These are phyloP conservation scores for Venturia effusa DNA, from an alignment of 2,329 filamentous ascomycete genomes.

Conservation along the genomic window DNA sequence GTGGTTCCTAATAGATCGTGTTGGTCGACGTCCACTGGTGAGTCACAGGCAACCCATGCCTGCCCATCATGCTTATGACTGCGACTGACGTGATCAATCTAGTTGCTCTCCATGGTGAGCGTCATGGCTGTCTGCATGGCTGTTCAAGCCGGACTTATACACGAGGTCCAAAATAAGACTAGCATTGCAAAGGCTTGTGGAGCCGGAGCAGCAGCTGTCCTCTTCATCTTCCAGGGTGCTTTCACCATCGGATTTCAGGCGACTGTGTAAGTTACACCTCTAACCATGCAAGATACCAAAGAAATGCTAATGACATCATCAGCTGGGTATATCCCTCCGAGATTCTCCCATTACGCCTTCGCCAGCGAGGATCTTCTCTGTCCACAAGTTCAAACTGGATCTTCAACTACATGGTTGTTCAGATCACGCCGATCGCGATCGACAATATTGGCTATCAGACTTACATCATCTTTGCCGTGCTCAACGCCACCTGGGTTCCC, in stretches of 20 bases:
- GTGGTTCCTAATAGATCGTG: constrained; percentile 36
- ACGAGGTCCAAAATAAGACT: constrained; percentile 28
- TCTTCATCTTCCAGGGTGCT: constrained; percentile 43
- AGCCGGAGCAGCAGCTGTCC: constrained; percentile 36
- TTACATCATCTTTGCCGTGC: constrained; percentile 21
- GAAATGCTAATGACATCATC: neutral
- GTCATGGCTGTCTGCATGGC: constrained; percentile 32
- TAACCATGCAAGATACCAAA: neutral
- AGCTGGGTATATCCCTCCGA: constrained; percentile 7
- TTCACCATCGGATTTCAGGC: constrained; percentile 31
- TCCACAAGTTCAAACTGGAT: constrained; percentile 21
- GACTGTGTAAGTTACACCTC: neutral
- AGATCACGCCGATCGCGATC: constrained; percentile 7
- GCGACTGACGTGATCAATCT: neutral
- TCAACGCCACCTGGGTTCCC: constrained; percentile 30
- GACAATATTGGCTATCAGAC: constrained; percentile 4
- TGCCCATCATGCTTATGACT: neutral
- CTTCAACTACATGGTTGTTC: constrained; percentile 5
- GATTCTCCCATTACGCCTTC: neutral
- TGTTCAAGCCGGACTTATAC: constrained; percentile 30
- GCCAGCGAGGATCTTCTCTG: neutral
- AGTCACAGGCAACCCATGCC: constrained; percentile 29
- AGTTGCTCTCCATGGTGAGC: neutral
- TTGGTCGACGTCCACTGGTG: constrained; percentile 35
- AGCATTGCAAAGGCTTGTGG: constrained; percentile 22